These are phyloP conservation scores for Phaeosphaeria sp. DNA, from an alignment of 2,329 filamentous ascomycete genomes.

Conservation along the genomic window DNA sequence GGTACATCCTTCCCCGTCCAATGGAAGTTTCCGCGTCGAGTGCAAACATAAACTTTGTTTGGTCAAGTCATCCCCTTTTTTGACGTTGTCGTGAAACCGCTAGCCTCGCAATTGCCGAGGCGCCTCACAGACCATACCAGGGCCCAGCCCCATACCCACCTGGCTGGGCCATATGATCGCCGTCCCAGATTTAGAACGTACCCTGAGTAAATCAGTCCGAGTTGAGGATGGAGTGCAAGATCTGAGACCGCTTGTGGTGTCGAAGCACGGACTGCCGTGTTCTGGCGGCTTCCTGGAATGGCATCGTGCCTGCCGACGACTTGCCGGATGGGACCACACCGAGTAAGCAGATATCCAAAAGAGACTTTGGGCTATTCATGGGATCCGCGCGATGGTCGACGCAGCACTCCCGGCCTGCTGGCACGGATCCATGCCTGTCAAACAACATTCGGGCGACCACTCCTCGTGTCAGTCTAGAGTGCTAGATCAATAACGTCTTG, in stretches of 20 bases:
- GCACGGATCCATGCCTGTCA: neutral
- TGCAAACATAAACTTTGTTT: neutral
- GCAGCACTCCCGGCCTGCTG: neutral
- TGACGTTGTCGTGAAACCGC: neutral
- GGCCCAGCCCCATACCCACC: too few species aligned
- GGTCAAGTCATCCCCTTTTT: neutral
- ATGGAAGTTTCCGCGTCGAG: neutral
- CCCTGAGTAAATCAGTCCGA: neutral
- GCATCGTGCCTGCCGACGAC: neutral
- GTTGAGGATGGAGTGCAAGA: neutral
- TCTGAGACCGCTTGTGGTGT: neutral
- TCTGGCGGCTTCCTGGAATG: neutral
- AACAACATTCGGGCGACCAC: neutral
- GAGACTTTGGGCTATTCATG: neutral
- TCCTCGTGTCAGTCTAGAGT: neutral
- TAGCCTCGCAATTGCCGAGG: neutral
- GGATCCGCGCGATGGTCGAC: neutral
- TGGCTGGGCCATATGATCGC: neutral
- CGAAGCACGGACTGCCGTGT: neutral
- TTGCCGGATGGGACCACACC: neutral
- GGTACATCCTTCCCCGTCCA: neutral
- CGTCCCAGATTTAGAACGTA: neutral
- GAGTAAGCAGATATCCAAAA: neutral
- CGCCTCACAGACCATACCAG: neutral
- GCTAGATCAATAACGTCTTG: constrained; percentile 11